A percentile compares a stretch with the other conserved stretches of the same genome.
Conservation (phyloP, 2,329 filamentous ascomycete species). For the Thielaviopsis ethacetica region DNA sequence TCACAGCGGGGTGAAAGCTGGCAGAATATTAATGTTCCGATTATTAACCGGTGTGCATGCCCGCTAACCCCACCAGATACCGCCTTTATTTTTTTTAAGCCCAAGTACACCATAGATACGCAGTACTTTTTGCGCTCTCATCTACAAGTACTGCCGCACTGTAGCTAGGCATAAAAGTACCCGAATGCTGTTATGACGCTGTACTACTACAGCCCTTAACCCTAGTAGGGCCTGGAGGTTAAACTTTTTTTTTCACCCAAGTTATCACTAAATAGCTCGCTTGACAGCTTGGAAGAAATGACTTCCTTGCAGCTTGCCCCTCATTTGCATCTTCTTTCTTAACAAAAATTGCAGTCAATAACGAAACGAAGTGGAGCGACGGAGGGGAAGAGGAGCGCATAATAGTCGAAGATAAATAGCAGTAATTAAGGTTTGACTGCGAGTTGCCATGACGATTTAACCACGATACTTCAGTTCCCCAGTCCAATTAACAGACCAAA, state of each 20-base stretch:
- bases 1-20: conserved; percentile 6
- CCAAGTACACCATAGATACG: background rate
- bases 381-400: background rate
- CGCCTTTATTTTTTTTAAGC: background rate
- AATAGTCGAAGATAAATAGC: background rate
- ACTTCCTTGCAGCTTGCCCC: background rate
- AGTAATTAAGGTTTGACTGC: background rate
- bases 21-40: background rate
- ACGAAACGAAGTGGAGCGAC: background rate
- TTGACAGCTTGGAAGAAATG: background rate
- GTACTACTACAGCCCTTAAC: background rate
- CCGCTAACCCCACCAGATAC: conserved; percentile 11
- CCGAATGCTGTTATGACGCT: background rate
- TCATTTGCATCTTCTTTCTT: background rate
- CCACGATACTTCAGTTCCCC: background rate
- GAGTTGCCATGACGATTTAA: background rate
- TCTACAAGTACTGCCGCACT: background rate
- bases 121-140: background rate
- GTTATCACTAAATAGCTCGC: background rate
- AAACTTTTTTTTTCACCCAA: background rate
- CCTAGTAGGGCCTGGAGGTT: background rate
- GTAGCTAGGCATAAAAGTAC: background rate
- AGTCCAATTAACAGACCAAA: no score
- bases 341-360: background rate
- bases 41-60: background rate